Evolutionary conservation across 768 basidiomycete species (phyloP).

Genomic region (Suillus variegatus): DNA sequence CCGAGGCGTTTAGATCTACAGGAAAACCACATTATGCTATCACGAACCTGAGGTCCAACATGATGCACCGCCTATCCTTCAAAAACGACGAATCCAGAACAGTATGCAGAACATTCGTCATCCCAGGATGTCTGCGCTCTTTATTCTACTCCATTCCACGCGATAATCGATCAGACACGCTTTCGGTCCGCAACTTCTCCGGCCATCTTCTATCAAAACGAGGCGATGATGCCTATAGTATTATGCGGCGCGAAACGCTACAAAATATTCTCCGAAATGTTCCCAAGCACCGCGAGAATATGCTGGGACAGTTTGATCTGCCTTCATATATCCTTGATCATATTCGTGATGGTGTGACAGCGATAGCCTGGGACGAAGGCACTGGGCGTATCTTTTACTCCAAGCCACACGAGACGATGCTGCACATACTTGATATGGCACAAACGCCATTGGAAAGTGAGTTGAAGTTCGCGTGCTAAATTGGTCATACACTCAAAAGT

Average conservation of each 20-base stretch:
- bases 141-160: constrained; percentile 30
- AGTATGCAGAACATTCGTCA: constrained; percentile 29
- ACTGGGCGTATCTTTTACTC: constrained; percentile 61
- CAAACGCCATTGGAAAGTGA: constrained; percentile 35
- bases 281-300: constrained; percentile 17
- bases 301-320: constrained; percentile 29
- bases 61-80: constrained; percentile 29
- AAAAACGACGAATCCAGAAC: constrained; percentile 24
- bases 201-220: constrained; percentile 39
- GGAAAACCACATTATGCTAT: constrained; percentile 32
- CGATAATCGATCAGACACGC: constrained; percentile 26
- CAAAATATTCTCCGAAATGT: constrained; percentile 24
- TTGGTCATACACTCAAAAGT: constrained; percentile 24
- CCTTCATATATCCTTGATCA: constrained; percentile 19
- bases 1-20: constrained; percentile 17
- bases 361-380: constrained; percentile 67
- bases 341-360: constrained; percentile 37
- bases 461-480: constrained; percentile 11
- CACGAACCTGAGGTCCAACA: constrained; percentile 24
- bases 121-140: constrained; percentile 34
- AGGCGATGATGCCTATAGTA: constrained; percentile 25
- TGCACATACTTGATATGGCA: constrained; percentile 54
- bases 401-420: constrained; percentile 37
- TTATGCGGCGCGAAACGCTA: constrained; percentile 20
- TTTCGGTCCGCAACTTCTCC: constrained; percentile 32